phyloP scores from a whole-genome alignment of 768 basidiomycete species.

The Boletus pseudo-olivaceus region DNA sequence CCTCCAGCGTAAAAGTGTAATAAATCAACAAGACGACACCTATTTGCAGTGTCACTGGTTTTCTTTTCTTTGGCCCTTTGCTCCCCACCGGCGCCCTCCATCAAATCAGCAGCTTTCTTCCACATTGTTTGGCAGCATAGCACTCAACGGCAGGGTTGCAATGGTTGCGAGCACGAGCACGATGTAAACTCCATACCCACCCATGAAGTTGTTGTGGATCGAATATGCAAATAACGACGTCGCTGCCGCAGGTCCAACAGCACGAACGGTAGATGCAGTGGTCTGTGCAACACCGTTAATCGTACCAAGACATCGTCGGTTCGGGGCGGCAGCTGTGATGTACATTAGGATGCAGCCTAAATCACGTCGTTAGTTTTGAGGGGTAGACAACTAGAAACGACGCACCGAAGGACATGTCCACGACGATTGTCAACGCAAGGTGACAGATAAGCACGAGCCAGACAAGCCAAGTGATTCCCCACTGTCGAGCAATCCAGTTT shows the following conservation, averaged over 20 bases:
- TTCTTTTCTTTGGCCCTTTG: neutral
- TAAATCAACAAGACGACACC: constrained; percentile 13
- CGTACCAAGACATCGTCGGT: constrained; percentile 62
- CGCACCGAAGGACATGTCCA: constrained; percentile 35
- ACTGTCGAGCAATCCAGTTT: constrained; percentile 24
- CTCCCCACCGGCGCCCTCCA: neutral
- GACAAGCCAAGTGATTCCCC: constrained; percentile 19
- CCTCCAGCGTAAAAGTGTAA: constrained; percentile 3
- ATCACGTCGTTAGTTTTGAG: constrained; percentile 3
- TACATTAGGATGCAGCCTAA: constrained; percentile 69
- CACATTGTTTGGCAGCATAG: constrained; percentile 22
- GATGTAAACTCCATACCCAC: constrained; percentile 36
- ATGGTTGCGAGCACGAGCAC: constrained; percentile 19
- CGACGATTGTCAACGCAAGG: constrained; percentile 16
- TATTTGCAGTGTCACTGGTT: neutral
- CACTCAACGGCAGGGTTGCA: constrained; percentile 16
- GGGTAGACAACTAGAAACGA: neutral
- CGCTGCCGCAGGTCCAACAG: constrained; percentile 32
- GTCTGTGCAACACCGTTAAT: constrained; percentile 52
- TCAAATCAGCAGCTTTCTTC: constrained; percentile 14
- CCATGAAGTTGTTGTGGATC: constrained; percentile 32
- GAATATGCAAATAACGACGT: constrained; percentile 39
- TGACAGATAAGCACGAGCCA: constrained; percentile 30
- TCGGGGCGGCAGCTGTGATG: constrained; percentile 63
- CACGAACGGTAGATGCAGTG: constrained; percentile 29